Conservation (phyloP, 2,329 filamentous ascomycete genomes). For the Neonectria ditissima region DNA sequence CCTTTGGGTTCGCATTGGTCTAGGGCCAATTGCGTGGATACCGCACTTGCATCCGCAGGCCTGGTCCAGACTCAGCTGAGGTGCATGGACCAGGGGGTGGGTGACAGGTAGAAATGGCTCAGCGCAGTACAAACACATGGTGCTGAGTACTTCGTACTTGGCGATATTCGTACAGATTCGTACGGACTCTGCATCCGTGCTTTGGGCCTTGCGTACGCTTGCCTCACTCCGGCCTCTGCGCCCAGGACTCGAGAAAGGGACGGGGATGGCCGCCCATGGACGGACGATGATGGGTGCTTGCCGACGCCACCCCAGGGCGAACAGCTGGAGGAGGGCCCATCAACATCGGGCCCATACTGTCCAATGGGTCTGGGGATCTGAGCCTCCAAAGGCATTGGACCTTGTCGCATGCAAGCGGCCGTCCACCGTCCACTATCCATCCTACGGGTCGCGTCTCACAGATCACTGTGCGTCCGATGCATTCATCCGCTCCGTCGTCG, state of each 20-base stretch:
- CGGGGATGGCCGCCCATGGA: background rate
- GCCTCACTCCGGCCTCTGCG: slow-evolving; percentile 21
- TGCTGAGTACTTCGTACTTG: background rate
- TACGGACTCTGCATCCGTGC: slow-evolving; percentile 5
- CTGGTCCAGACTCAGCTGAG: slow-evolving; percentile 45
- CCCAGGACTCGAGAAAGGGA: slow-evolving; percentile 4
- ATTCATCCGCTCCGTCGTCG: slow-evolving; percentile 21
- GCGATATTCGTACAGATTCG: background rate
- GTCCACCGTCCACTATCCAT: slow-evolving; percentile 21
- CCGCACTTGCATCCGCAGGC: slow-evolving; percentile 31
- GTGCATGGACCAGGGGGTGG: slow-evolving; percentile 36
- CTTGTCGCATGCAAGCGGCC: slow-evolving; percentile 11
- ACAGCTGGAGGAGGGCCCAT: slow-evolving; percentile 11
- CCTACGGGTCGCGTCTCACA: slow-evolving; percentile 31
- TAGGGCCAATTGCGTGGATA: slow-evolving; percentile 29
- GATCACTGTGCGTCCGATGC: slow-evolving; percentile 29
- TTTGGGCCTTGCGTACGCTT: slow-evolving; percentile 14
- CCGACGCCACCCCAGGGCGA: background rate
- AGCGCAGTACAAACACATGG: slow-evolving; percentile 13
- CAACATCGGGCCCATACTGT: slow-evolving; percentile 16
- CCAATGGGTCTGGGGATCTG: slow-evolving; percentile 26
- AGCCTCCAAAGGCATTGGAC: slow-evolving; percentile 6
- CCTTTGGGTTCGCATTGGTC: slow-evolving; percentile 29
- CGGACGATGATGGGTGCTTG: slow-evolving; percentile 11
- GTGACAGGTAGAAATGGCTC: slow-evolving; percentile 34